phyloP scores from a whole-genome alignment of 2,329 filamentous ascomycete species.

The Phialophora tarda region DNA sequence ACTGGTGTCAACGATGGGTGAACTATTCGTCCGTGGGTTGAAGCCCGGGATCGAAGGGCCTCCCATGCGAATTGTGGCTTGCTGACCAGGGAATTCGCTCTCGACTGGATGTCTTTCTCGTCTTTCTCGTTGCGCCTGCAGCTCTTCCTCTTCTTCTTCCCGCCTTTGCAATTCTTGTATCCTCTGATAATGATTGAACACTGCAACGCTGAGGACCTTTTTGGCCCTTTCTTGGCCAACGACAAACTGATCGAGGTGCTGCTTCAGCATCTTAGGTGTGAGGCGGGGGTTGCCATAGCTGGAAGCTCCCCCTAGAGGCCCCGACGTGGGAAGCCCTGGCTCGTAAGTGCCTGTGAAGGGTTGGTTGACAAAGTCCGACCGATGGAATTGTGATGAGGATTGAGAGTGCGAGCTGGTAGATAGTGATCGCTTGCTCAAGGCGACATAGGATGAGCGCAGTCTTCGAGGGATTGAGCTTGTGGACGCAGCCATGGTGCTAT shows the following conservation, averaged over 20 bases:
- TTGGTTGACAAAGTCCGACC: slow-evolving; percentile 68
- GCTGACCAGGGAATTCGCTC: slow-evolving; percentile 70
- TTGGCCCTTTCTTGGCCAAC: slow-evolving; percentile 93
- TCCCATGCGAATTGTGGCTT: slow-evolving; percentile 54
- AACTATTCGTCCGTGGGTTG: slow-evolving; percentile 39
- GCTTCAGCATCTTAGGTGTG: slow-evolving; percentile 74
- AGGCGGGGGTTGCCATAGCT: slow-evolving; percentile 63
- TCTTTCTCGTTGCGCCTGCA: slow-evolving; percentile 72
- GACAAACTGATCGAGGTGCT: slow-evolving; percentile 92
- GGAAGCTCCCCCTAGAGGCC: slow-evolving; percentile 66
- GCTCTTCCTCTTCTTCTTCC: slow-evolving; percentile 78
- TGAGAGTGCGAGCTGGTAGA: slow-evolving; percentile 23
- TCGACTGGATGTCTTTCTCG: slow-evolving; percentile 78
- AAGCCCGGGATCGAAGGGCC: slow-evolving; percentile 40
- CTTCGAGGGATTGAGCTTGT: slow-evolving; percentile 21
- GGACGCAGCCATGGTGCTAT: slow-evolving; percentile 25
- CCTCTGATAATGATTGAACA: slow-evolving; percentile 96
- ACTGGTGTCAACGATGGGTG: slow-evolving; percentile 59
- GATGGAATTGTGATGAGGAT: slow-evolving; percentile 59
- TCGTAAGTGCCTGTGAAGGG: slow-evolving; percentile 69
- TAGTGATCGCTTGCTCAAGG: slow-evolving; percentile 30
- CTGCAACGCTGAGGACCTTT: slow-evolving; percentile 87
- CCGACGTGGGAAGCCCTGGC: slow-evolving; percentile 64
- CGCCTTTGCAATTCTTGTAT: slow-evolving; percentile 76
- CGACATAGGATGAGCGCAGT: slow-evolving; percentile 31